Evolutionary conservation across 1,139 yeast species (phyloP).

Genomic region (Suhomyces kunorum): DNA sequence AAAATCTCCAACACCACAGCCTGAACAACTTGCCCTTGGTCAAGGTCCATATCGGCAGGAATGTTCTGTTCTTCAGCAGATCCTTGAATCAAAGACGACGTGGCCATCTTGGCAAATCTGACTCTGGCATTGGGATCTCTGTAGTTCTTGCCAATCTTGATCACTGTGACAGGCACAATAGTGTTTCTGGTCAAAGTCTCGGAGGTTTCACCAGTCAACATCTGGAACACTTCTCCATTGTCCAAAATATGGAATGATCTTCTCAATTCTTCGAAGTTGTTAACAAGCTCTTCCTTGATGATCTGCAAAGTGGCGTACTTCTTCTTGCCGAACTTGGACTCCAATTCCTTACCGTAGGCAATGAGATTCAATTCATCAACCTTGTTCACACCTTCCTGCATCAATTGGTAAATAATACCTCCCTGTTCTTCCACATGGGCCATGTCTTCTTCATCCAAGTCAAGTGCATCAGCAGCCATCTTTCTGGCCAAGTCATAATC

Average conservation of each 20-base stretch:
- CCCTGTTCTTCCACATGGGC: conserved; percentile 76
- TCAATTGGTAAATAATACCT: conserved; percentile 80
- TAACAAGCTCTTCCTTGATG: conserved; percentile 85
- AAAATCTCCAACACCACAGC: conserved; percentile 74
- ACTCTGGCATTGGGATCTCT: conserved; percentile 39
- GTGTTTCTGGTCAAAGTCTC: conserved; percentile 67
- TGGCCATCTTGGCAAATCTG: conserved; percentile 55
- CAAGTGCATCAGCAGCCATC: conserved; percentile 98
- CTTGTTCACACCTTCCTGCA: conserved; percentile 81
- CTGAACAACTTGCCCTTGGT: conserved; percentile 79
- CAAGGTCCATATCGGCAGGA: conserved; percentile 52
- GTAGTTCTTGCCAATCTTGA: conserved; percentile 51
- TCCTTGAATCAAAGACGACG: conserved; percentile 79
- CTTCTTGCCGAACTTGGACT: conserved; percentile 69
- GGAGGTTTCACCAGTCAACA: conserved; percentile 84
- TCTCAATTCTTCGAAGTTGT: conserved; percentile 84
- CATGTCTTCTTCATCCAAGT: conserved; percentile 91
- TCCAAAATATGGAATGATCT: conserved; percentile 67
- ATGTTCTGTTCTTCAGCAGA: conserved; percentile 66
- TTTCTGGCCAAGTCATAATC: conserved; percentile 94
- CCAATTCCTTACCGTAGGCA: conserved; percentile 92
- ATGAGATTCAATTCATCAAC: conserved; percentile 86
- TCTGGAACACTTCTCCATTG: conserved; percentile 74
- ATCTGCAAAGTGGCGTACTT: conserved; percentile 82
- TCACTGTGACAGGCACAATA: conserved; percentile 76